Evolutionary conservation across 805 yeast genomes (phyloP).

Genomic region (Yarrowia yakushimensis): DNA sequence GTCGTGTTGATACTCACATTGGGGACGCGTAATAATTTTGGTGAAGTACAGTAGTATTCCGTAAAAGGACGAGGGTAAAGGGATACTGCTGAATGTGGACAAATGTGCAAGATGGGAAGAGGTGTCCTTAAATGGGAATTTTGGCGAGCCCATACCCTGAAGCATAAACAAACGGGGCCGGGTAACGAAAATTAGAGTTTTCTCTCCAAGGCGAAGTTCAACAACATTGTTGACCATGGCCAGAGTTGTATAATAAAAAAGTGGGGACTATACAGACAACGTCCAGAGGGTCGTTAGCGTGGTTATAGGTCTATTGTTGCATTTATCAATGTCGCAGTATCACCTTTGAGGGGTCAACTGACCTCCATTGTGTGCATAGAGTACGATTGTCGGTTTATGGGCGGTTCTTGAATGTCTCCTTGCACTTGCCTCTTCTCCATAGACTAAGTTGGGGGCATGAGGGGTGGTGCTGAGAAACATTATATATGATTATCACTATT

Average conservation of each 20-base stretch:
- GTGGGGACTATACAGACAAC: neutral
- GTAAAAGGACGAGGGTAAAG: constrained; percentile 25
- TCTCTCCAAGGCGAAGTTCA: neutral
- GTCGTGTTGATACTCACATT: constrained; percentile 20
- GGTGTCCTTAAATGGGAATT: constrained; percentile 23
- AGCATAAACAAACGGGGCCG: constrained; percentile 19
- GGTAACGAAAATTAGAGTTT: neutral
- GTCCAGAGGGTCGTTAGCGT: too few species aligned
- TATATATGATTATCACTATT: too few species aligned
- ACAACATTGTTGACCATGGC: neutral
- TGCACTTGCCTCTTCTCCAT: too few species aligned
- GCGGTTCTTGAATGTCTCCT: too few species aligned
- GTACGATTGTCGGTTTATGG: too few species aligned
- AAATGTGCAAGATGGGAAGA: constrained; percentile 20
- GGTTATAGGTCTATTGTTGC: too few species aligned
- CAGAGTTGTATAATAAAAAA: neutral
- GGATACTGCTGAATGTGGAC: constrained; percentile 25
- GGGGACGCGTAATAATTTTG: constrained; percentile 23
- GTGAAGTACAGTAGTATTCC: constrained; percentile 24
- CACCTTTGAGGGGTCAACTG: too few species aligned
- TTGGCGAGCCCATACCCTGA: constrained; percentile 19
- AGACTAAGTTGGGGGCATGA: too few species aligned
- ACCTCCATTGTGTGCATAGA: too few species aligned
- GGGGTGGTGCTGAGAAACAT: too few species aligned
- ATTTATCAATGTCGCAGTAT: too few species aligned